phyloP scores from a whole-genome alignment of 768 basidiomycete genomes.

The Tylopilus sp. region DNA sequence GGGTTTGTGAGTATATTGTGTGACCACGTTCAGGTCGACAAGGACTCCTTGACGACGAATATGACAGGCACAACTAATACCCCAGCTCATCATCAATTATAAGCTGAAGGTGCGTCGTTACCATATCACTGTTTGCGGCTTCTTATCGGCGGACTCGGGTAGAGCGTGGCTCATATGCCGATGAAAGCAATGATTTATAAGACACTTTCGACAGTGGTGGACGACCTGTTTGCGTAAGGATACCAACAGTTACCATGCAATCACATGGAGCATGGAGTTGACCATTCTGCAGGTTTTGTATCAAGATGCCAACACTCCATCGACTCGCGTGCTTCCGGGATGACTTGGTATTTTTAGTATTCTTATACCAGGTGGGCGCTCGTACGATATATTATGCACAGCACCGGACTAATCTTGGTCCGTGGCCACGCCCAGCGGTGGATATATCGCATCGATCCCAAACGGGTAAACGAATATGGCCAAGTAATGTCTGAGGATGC shows the following conservation, averaged over 20 bases:
- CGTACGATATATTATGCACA: constrained; percentile 6
- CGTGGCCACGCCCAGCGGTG: constrained; percentile 59
- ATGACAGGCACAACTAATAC: constrained; percentile 74
- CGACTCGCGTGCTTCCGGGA: constrained; percentile 88
- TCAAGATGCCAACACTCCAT: constrained; percentile 96
- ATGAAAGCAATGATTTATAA: constrained; percentile 99
- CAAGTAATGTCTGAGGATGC: constrained; percentile 64
- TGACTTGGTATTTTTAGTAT: constrained; percentile 87
- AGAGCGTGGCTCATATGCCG: constrained; percentile 97
- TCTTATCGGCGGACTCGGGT: constrained; percentile 12
- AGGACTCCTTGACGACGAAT: constrained; percentile 12
- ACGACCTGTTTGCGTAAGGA: constrained; percentile 86
- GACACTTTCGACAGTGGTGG: constrained; percentile 83
- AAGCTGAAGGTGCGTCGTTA: constrained; percentile 73
- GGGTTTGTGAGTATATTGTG: constrained; percentile 75
- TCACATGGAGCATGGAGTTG: constrained; percentile 15
- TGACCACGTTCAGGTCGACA: background rate
- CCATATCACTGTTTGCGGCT: constrained; percentile 7
- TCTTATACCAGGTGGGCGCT: constrained; percentile 80
- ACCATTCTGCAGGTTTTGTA: constrained; percentile 64
- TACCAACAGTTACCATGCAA: constrained; percentile 11
- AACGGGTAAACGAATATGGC: constrained; percentile 94
- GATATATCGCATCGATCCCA: constrained; percentile 96
- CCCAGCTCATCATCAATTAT: constrained; percentile 94
- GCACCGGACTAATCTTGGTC: constrained; percentile 11